Conservation (phyloP, 805 yeast species). For the Alloascoidea hylecoeti region DNA sequence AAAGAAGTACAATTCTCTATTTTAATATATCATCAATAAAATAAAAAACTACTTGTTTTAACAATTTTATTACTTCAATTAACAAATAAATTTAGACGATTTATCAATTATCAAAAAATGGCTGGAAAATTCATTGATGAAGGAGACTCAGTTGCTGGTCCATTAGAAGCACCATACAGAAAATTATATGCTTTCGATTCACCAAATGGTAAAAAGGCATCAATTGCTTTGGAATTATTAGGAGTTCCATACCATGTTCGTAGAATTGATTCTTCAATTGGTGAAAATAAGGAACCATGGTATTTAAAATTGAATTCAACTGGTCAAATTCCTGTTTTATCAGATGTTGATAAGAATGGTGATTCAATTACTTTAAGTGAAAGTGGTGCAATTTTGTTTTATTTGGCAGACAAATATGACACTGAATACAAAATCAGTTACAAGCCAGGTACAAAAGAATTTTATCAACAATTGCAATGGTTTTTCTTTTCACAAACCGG, state of each 20-base stretch:
- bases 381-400: constrained; percentile 46
- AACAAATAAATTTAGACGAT: no score
- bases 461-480: constrained; percentile 28
- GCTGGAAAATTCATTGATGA: no score
- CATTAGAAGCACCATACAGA: no score
- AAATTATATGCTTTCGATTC: constrained; percentile 27
- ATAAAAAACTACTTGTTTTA: no score
- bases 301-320: constrained; percentile 43
- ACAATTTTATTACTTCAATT: no score
- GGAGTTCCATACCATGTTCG: constrained; percentile 19
- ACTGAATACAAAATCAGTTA: constrained; percentile 28
- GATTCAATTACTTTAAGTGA: constrained; percentile 32
- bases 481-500: no score
- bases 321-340: constrained; percentile 47
- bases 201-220: constrained; percentile 26
- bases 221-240: constrained; percentile 20
- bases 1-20: no score
- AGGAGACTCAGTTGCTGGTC: no score
- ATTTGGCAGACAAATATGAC: constrained; percentile 48
- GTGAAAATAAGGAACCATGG: constrained; percentile 42
- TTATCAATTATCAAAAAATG: no score
- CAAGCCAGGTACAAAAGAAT: constrained; percentile 22
- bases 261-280: constrained; percentile 23
- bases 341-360: constrained; percentile 23
- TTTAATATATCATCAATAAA: no score